phyloP scores from a whole-genome alignment of 805 yeast species.

The Kregervanrija fluxuum region DNA sequence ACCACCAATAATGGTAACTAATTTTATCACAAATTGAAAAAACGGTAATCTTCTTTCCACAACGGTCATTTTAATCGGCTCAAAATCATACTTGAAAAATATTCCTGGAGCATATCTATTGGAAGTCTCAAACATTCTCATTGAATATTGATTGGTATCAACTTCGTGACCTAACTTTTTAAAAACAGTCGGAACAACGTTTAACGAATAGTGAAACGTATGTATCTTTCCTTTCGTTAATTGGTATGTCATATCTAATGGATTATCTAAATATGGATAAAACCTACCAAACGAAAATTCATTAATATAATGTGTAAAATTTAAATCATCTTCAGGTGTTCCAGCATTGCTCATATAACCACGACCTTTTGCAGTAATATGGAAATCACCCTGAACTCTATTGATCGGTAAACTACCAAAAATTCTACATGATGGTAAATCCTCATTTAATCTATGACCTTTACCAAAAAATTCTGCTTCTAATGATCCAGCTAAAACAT shows the following conservation, averaged over 20 bases:
- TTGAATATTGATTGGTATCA: slow-evolving; percentile 82
- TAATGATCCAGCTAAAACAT: slow-evolving; percentile 55
- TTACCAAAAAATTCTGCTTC: slow-evolving; percentile 51
- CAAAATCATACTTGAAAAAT: slow-evolving; percentile 79
- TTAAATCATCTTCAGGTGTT: slow-evolving; percentile 44
- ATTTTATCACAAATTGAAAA: slow-evolving; percentile 64
- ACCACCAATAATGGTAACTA: slow-evolving; percentile 82
- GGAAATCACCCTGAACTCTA: slow-evolving; percentile 79
- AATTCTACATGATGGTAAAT: slow-evolving; percentile 77
- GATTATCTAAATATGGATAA: slow-evolving; percentile 79
- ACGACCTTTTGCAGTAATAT: slow-evolving; percentile 69
- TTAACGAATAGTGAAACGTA: slow-evolving; percentile 57
- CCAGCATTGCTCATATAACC: slow-evolving; percentile 44
- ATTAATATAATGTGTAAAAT: slow-evolving; percentile 77
- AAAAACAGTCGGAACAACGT: slow-evolving; percentile 80
- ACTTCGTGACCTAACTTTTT: slow-evolving; percentile 62
- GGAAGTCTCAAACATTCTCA: slow-evolving; percentile 36
- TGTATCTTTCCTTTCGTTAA: slow-evolving; percentile 41
- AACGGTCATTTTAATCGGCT: slow-evolving; percentile 68
- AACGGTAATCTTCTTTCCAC: slow-evolving; percentile 72
- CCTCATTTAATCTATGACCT: slow-evolving; percentile 39
- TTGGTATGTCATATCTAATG: slow-evolving; percentile 74
- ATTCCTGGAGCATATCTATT: slow-evolving; percentile 59
- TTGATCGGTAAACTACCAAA: slow-evolving; percentile 80
- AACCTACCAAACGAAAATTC: slow-evolving; percentile 90